Evolutionary conservation across 768 basidiomycete species (phyloP), one percentile per base, ranked within the genome.

Genomic region (Sarcodon sp.): DNA sequence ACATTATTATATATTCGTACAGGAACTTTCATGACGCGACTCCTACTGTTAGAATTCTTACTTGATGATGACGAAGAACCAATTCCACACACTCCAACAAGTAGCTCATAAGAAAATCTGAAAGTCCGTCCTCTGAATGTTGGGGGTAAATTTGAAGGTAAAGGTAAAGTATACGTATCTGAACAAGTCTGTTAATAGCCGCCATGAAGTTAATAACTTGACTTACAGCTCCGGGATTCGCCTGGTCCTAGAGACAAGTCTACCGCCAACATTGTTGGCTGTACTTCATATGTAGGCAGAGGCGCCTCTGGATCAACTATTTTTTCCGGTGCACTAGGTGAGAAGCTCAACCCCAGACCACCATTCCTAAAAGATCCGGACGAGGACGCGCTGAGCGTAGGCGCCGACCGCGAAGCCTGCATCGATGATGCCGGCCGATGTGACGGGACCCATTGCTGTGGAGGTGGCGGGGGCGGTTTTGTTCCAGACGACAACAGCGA

Each of bases 1-100:
- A 96, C 87, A 53, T 92, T 71, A 50, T 89, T 92, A 65, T 96
- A 97, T 5, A 98, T 71, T 18, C 91, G 69, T 41, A 99, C 83
- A 0, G 94, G 94, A 1, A 98, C 84, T 45, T 85, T 87, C 83
- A 94, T 88, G 3, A 92, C 76, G 33, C 80, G 68, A 62, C 87
- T 85, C 48, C 70, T 69, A 55, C 76, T 77, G 53, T 69, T 74
- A 34, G 63, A 67, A 39, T 67, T 69, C 10, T 61, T 58, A 21
- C 50, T 51, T 10, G 53, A 33, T 27, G 53, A 43, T 6, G 31
- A 21, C 27, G 50, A 45, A 45, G 54, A 48, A 55, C 55, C 54
- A 35, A 83, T 78, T 10, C 87, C 75, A 62, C 85, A 93, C 0
- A 87, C 82, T 1, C 92, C 92, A 1, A 98, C 74, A n/a, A 86